phyloP scores from a whole-genome alignment of 2,329 filamentous ascomycete species.

The Hypomyces rosellus region DNA sequence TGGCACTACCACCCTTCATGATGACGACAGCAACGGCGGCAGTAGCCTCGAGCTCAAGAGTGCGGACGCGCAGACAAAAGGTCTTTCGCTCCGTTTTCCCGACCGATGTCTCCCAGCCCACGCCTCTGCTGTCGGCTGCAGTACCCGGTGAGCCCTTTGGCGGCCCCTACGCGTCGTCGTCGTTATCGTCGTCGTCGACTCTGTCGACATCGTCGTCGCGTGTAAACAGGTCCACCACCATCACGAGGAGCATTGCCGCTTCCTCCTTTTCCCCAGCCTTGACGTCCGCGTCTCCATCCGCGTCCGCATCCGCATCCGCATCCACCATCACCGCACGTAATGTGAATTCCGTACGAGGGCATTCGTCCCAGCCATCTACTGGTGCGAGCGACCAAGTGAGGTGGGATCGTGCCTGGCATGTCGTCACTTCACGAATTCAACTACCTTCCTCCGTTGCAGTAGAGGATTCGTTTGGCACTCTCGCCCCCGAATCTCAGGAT shows the following conservation, averaged over 20 bases:
- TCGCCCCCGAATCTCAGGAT: constrained; percentile 38
- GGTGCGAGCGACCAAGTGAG: constrained; percentile 43
- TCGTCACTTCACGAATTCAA: constrained; percentile 51
- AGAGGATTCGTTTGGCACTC: constrained; percentile 48
- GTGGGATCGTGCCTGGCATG: constrained; percentile 58
- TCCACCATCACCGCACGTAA: background rate
- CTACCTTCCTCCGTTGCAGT: constrained; percentile 49
- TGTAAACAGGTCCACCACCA: constrained; percentile 14
- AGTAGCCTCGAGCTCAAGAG: constrained; percentile 29
- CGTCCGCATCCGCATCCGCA: constrained; percentile 1
- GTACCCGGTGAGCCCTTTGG: constrained; percentile 43
- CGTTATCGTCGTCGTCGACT: constrained; percentile 15
- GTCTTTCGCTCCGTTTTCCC: constrained; percentile 53
- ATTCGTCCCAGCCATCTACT: background rate
- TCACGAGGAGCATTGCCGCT: constrained; percentile 2
- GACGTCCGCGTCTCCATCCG: constrained; percentile 7
- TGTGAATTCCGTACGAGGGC: background rate
- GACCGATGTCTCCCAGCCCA: constrained; percentile 43
- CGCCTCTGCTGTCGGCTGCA: constrained; percentile 35
- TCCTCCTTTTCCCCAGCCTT: background rate
- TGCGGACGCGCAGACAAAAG: constrained; percentile 42
- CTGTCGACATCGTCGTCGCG: constrained; percentile 12
- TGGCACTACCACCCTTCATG: background rate
- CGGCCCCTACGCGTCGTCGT: constrained; percentile 25
- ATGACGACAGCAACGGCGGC: constrained; percentile 23